Conservation (phyloP, 2,329 filamentous ascomycete species). For the Camillea tinctor region DNA sequence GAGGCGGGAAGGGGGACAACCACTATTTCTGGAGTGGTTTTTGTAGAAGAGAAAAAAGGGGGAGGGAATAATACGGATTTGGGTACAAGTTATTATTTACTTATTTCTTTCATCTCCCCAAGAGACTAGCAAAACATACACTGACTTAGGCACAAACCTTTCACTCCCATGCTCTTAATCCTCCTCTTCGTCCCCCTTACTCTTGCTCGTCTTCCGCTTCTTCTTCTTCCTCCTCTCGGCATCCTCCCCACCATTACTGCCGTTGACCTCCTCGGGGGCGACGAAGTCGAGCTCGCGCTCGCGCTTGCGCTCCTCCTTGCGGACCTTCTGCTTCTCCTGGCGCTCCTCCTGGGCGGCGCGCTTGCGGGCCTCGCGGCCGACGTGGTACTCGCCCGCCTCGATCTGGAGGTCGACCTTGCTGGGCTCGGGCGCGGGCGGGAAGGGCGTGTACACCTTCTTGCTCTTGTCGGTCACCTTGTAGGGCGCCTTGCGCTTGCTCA, state of each 20-base stretch:
- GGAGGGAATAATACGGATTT: too few species aligned
- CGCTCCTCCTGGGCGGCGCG: slow-evolving; percentile 75
- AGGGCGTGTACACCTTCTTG: slow-evolving; percentile 94
- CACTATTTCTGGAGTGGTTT: too few species aligned
- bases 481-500: slow-evolving; percentile 80
- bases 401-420: slow-evolving; percentile 98
- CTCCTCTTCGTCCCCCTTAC: slow-evolving; percentile 7
- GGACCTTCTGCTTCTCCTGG: slow-evolving; percentile 79
- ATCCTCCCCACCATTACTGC: slow-evolving; percentile 28
- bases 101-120: too few species aligned
- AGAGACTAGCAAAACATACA: too few species aligned
- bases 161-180: slow-evolving; percentile 1
- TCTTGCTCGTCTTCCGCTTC: slow-evolving; percentile 37
- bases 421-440: slow-evolving; percentile 96
- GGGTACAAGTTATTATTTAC: too few species aligned
- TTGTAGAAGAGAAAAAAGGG: too few species aligned
- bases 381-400: slow-evolving; percentile 95
- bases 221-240: slow-evolving; percentile 62
- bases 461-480: slow-evolving; percentile 87
- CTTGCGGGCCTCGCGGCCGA: slow-evolving; percentile 90
- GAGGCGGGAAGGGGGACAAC: too few species aligned
- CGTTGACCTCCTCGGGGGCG: slow-evolving; percentile 68
- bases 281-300: slow-evolving; percentile 85
- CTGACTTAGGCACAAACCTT: too few species aligned
- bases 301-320: slow-evolving; percentile 84